phyloP scores from a whole-genome alignment of 345 rosid species.

The Aegle marmelos region DNA sequence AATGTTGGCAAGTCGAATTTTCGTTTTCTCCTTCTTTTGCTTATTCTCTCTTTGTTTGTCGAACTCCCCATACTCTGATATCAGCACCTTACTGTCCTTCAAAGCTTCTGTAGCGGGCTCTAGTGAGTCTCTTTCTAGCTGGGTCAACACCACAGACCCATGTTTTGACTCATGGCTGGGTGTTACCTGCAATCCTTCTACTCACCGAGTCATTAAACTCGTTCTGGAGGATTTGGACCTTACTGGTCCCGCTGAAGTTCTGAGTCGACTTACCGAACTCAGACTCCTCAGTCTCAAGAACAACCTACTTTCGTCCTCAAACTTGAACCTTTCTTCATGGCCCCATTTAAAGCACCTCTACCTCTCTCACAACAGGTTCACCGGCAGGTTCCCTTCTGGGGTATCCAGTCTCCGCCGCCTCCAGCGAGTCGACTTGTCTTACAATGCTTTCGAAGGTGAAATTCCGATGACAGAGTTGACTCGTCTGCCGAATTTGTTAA shows the following conservation, averaged over 20 bases:
- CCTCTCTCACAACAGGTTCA: slow-evolving; percentile 38
- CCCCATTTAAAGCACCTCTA: slow-evolving; percentile 32
- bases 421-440: slow-evolving; percentile 36
- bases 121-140: slow-evolving; percentile 21
- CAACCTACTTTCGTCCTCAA: slow-evolving; percentile 30
- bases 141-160: slow-evolving; percentile 29
- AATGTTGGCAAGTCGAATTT: background rate
- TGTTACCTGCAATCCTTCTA: slow-evolving; percentile 32
- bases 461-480: slow-evolving; percentile 32
- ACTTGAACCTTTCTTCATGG: slow-evolving; percentile 25
- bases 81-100: slow-evolving; percentile 25
- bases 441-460: slow-evolving; percentile 31
- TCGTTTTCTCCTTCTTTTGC: slow-evolving; percentile 4
- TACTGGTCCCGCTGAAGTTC: slow-evolving; percentile 20
- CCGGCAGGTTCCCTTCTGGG: slow-evolving; percentile 31
- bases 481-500: slow-evolving; percentile 27
- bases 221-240: slow-evolving; percentile 35
- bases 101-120: slow-evolving; percentile 18
- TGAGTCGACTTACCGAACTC: slow-evolving; percentile 30
- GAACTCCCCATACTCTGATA: background rate
- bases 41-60: slow-evolving; percentile 8
- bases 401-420: slow-evolving; percentile 28
- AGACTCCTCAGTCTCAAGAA: slow-evolving; percentile 39
- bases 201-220: slow-evolving; percentile 33
- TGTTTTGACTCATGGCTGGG: slow-evolving; percentile 38